These are phyloP conservation scores for Xerocomellus dryophilus DNA, from an alignment of 768 basidiomycete species.

Conservation along the genomic window DNA sequence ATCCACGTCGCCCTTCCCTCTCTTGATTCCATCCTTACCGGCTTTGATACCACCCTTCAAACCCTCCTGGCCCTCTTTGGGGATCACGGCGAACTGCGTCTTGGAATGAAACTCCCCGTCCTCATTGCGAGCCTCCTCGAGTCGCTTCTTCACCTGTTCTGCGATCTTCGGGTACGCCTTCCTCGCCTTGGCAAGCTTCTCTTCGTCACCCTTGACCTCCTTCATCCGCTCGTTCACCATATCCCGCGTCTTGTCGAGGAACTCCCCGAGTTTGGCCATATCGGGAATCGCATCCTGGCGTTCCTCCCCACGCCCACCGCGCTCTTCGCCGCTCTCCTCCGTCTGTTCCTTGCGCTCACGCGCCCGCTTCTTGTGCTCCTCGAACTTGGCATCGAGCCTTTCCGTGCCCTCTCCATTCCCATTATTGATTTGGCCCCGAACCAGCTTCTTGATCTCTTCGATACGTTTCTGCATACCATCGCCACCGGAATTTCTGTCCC, in stretches of 20 bases:
- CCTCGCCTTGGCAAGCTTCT: conserved; percentile 18
- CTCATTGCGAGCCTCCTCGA: conserved; percentile 4
- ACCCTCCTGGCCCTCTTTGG: conserved; percentile 4
- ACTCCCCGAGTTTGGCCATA: conserved; percentile 9
- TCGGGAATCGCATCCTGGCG: not conserved
- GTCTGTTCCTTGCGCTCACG: not conserved
- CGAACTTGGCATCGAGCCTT: conserved; percentile 4
- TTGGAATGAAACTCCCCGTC: conserved; percentile 7
- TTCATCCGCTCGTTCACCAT: conserved; percentile 14
- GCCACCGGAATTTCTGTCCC: not conserved
- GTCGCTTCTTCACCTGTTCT: conserved; percentile 8
- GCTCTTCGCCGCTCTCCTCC: not conserved
- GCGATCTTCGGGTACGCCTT: conserved; percentile 14
- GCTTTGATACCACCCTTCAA: conserved; percentile 1
- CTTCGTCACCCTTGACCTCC: conserved; percentile 16
- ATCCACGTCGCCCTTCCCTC: not conserved
- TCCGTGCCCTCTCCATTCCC: not conserved
- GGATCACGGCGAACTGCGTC: conserved; percentile 9
- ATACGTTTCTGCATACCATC: not conserved
- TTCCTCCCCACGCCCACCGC: not conserved
- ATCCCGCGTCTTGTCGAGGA: conserved; percentile 20
- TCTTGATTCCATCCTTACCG: conserved; percentile 4
- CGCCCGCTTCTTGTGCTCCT: conserved; percentile 3
- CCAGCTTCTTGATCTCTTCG: conserved; percentile 3
- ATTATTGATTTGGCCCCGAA: not conserved